phyloP scores from a whole-genome alignment of 768 basidiomycete genomes.

The Trametes coccinea region DNA sequence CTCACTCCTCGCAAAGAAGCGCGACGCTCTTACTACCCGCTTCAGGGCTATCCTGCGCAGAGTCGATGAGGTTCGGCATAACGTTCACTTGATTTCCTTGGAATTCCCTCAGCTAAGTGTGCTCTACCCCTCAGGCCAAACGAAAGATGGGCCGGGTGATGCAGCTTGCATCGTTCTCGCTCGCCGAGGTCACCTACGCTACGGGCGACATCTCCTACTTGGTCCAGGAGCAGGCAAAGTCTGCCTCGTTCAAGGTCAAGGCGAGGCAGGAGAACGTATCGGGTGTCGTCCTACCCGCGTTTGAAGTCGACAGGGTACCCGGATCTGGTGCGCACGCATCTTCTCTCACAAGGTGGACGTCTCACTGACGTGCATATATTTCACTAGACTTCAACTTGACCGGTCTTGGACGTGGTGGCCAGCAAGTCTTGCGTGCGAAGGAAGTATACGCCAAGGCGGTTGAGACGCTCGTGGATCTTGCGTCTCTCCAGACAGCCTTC shows the following conservation, averaged over 20 bases:
- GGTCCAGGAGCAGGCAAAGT: constrained; percentile 93
- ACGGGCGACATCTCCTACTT: constrained; percentile 98
- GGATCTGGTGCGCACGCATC: constrained; percentile 64
- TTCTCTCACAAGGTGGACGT: background rate
- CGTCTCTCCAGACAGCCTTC: constrained; percentile 96
- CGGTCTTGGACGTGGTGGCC: constrained; percentile 94
- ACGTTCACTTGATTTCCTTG: too few species aligned
- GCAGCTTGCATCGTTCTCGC: constrained; percentile 98
- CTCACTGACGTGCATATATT: background rate
- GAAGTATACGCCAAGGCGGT: constrained; percentile 98
- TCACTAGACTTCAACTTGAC: constrained; percentile 90
- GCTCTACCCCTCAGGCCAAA: constrained; percentile 68
- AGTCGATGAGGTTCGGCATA: too few species aligned
- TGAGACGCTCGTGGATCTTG: constrained; percentile 95
- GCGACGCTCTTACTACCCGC: constrained; percentile 92
- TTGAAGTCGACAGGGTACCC: constrained; percentile 84
- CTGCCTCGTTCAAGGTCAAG: constrained; percentile 89
- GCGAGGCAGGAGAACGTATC: constrained; percentile 98
- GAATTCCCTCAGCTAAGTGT: background rate
- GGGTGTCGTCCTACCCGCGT: constrained; percentile 93
- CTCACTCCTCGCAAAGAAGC: constrained; percentile 94
- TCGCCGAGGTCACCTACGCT: constrained; percentile 98
- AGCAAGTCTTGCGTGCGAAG: constrained; percentile 92
- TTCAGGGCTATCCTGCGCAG: constrained; percentile 93
- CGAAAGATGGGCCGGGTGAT: constrained; percentile 99